Evolutionary conservation across 1,284 basidiomycete genomes (phyloP).

Genomic region (Xerocomus nothofagi): DNA sequence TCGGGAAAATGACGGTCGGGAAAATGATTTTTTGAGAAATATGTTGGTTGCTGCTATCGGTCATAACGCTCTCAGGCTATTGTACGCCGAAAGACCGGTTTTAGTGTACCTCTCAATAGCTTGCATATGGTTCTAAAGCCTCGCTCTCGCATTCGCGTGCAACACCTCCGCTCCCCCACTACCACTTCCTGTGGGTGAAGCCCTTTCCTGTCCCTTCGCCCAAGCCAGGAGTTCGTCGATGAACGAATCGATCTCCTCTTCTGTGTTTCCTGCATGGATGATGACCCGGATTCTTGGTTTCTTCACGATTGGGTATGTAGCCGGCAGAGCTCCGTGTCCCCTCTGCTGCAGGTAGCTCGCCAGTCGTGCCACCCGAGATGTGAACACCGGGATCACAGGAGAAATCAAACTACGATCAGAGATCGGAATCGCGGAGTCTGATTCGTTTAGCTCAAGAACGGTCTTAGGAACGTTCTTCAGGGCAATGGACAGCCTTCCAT

Average conservation of each 20-base stretch:
- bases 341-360: constrained; percentile 8
- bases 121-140: constrained; percentile 5
- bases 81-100: too few species aligned
- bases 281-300: constrained; percentile 18
- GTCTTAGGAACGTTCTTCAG: constrained; percentile 12
- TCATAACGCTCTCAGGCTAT: too few species aligned
- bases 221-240: constrained; percentile 13
- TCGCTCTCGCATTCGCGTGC: constrained; percentile 3
- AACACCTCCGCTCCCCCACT: neutral
- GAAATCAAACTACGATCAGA: constrained; percentile 10
- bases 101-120: too few species aligned
- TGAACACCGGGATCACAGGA: constrained; percentile 22
- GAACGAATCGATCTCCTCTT: constrained; percentile 18
- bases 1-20: too few species aligned
- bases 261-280: constrained; percentile 23
- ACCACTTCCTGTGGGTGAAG: neutral
- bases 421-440: neutral
- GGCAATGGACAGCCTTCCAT: constrained; percentile 1
- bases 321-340: constrained; percentile 14
- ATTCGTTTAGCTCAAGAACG: constrained; percentile 7
- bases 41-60: too few species aligned
- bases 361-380: constrained; percentile 8
- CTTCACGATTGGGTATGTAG: constrained; percentile 14
- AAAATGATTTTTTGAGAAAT: too few species aligned
- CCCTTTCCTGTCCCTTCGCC: constrained; percentile 1